These are phyloP conservation scores for Apiotrichum veenhuisii DNA, from an alignment of 1,284 basidiomycete genomes.

Conservation along the genomic window DNA sequence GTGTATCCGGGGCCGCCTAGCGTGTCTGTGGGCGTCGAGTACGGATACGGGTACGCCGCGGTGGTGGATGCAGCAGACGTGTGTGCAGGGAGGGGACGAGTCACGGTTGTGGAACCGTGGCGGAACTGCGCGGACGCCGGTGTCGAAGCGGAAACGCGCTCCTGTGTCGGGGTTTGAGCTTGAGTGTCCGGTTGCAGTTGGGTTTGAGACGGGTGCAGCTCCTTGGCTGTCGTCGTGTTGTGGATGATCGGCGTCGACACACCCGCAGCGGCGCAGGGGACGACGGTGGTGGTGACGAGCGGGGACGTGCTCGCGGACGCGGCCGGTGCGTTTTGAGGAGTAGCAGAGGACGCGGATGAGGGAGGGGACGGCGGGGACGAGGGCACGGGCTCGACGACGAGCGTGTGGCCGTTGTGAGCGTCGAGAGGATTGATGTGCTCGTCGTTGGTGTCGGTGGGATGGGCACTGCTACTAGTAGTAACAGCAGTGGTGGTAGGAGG, in stretches of 20 bases:
- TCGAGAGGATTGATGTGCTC: no score
- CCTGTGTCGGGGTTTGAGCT: background rate
- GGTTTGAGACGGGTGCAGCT: background rate
- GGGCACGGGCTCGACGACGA: background rate
- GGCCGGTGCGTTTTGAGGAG: background rate
- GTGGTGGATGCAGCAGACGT: background rate
- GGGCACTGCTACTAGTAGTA: background rate
- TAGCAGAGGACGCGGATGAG: no score
- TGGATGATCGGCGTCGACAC: no score
- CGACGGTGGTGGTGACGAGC: no score
- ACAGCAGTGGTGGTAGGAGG: no score
- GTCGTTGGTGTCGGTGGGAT: background rate
- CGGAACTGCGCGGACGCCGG: background rate
- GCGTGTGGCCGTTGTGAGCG: background rate
- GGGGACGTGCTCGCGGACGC: background rate
- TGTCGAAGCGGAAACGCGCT: background rate
- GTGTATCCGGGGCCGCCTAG: background rate
- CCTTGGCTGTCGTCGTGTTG: no score
- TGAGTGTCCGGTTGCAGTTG: no score
- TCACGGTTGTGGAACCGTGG: constrained; percentile 1
- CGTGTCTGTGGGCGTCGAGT: background rate
- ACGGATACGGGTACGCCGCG: no score
- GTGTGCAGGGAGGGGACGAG: background rate
- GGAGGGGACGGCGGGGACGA: no score
- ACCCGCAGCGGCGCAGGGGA: no score